Base-by-base conservation (phyloP, 441 rosid genomes). In the Populus hybrid region DNA sequence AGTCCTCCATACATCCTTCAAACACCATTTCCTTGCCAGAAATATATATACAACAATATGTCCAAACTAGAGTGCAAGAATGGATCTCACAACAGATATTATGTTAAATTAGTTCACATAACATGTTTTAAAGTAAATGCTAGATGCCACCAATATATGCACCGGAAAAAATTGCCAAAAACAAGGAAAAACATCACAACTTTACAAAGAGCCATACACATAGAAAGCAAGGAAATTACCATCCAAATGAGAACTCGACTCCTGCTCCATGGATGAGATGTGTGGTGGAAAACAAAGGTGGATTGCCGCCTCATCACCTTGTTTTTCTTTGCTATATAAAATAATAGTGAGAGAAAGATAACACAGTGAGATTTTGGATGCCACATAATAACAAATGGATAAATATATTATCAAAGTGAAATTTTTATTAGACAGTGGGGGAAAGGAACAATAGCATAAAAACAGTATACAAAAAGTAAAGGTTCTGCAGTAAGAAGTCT, bases 201-300 rank as follows among this genome's bases (percentile, higher is more conserved):
- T 32, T 8, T 34, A 32, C 16, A 14, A 6, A 30, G 20, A 11
- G 10, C 2, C n/a, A 24, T 1, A 3, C 1, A 75, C 2, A 11
- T 8, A 53, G n/a, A 75, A 78, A 74, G 38, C 69, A 63, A 61
- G 67, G 77, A 76, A 84, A 72, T 85, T 40, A 95, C 99, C 93
- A 95, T 95, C 99, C 99, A 95, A 65, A 92, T 90, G 78, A 95
- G 97, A 79, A 94, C 73, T 53, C 89, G 90, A 82, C 93, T 93
- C 87, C 88, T 84, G 87, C 94, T 95, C 98, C 98, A 93, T 79
- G 97, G 99, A 90, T 95, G 99, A 81, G 98, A 92, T 35, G 98
- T 85, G 83, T 90, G 97, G 80, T 95, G 99, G 88, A 95, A 89
- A 36, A 95, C 87, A 75, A 95, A 94, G 69, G 99, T 95, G 20